Percentiles rank a stretch among this genome's conserved stretches.
Evolutionary conservation across 2,329 filamentous ascomycete species (phyloP).

Genomic region (Arthrobotrys musiformis): DNA sequence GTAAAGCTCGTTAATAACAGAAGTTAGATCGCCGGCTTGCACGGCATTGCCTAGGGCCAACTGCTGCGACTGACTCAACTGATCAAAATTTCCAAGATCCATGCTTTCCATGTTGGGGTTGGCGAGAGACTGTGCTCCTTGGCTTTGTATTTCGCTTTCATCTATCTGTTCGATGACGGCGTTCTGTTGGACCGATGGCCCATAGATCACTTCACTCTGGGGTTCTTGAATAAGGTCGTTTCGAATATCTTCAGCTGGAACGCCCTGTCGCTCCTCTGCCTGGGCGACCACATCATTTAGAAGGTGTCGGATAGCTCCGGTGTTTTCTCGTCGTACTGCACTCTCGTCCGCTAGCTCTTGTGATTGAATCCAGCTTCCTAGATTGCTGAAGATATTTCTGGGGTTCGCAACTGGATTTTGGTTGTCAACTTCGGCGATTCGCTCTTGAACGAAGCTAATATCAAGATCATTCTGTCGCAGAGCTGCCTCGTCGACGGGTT

Average conservation of each 20-base stretch:
- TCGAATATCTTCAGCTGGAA: neutral
- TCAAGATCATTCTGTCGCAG: neutral
- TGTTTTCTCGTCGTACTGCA: neutral
- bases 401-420: neutral
- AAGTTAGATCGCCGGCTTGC: neutral
- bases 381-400: neutral
- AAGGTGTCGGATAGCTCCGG: neutral
- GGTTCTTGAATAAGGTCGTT: neutral
- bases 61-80: neutral
- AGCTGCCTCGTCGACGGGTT: neutral
- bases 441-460: neutral
- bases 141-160: neutral
- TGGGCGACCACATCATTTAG: neutral
- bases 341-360: neutral
- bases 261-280: neutral
- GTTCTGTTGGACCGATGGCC: neutral
- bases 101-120: neutral
- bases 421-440: neutral
- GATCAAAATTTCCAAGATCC: neutral
- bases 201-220: neutral
- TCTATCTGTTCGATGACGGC: neutral
- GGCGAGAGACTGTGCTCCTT: neutral
- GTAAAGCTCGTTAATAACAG: neutral
- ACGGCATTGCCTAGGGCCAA: neutral
- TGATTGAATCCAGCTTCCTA: neutral